phyloP scores from a whole-genome alignment of 2,329 filamentous ascomycete species.

The Penicillium sp. region DNA sequence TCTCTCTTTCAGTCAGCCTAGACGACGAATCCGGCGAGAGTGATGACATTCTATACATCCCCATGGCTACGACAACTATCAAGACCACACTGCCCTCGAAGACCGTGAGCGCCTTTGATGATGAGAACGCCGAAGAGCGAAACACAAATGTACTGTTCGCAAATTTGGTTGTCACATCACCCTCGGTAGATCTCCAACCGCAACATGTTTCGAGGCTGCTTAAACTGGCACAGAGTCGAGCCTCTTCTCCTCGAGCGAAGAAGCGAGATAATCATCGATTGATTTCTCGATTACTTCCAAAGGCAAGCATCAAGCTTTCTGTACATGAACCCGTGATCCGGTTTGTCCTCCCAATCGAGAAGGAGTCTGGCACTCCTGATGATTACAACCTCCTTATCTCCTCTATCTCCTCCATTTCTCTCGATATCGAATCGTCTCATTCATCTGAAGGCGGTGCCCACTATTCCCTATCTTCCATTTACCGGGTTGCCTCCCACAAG shows the following conservation, averaged over 20 bases:
- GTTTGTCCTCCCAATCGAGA: constrained; percentile 79
- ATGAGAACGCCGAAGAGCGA: constrained; percentile 71
- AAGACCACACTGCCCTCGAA: constrained; percentile 94
- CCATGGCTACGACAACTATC: constrained; percentile 94
- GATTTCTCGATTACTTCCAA: constrained; percentile 86
- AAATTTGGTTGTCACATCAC: constrained; percentile 93
- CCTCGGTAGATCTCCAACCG: constrained; percentile 87
- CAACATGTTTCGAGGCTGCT: constrained; percentile 84
- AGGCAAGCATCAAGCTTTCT: constrained; percentile 90
- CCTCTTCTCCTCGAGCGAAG: constrained; percentile 40
- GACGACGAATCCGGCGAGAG: constrained; percentile 85
- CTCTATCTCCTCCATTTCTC: constrained; percentile 85
- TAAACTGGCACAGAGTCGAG: constrained; percentile 64
- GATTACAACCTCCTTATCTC: constrained; percentile 96
- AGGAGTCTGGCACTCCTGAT: constrained; percentile 57
- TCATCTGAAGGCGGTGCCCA: constrained; percentile 77
- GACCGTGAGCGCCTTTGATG: constrained; percentile 74
- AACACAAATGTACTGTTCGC: constrained; percentile 97
- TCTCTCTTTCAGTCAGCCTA: constrained; percentile 87
- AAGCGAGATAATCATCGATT: constrained; percentile 59
- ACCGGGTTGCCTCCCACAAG: constrained; percentile 79
- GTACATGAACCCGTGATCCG: constrained; percentile 94
- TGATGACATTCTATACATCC: constrained; percentile 85
- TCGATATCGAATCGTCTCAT: constrained; percentile 96
- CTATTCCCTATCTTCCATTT: constrained; percentile 78